Evolutionary conservation across 208 protist genomes (phyloP), one percentile per base, ranked within the genome.

Genomic region (Naegleria fowleri): DNA sequence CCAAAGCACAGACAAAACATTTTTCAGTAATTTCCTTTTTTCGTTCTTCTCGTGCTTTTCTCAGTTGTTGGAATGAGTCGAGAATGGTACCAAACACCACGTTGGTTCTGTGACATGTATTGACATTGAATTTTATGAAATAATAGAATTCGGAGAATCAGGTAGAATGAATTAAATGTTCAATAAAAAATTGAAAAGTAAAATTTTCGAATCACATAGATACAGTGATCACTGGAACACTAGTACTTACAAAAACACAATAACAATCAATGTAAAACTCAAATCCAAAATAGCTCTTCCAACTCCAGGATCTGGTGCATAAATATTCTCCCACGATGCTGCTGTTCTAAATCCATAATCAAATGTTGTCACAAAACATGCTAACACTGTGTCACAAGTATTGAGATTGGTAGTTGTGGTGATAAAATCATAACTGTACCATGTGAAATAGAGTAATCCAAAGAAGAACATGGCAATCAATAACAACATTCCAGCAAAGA

Each of bases 21-120:
- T 93, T 95, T 86, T 94, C 94, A 38, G 89, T 83, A 25, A 92
- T 92, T 84, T 94, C 93, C 39, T 94, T 83, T 2, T 92, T 59
- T 38, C 90, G 75, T 40, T 85, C 13, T 16, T 83, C 51, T 43
- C 88, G 59, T 79, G 93, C 86, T n/a, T 93, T 91, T 90, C 93
- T 91, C 16, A 93, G 38, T 86, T 94, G 51, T 19, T 76, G 93
- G 76, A 94, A 94, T 16, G 93, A 93, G 76, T 94, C 93, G 59
- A 96, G 94, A 85, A 96, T 96, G 36, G 95, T 94, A 93, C 95
- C 95, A 76, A 96, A 95, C 83, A 96, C 94, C 90, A 96, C 93
- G 91, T 96, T 95, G 16, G 95, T 48, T 48, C 43, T 48, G 43
- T n/a, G n/a, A n/a, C n/a, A n/a, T n/a, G n/a, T n/a, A n/a, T n/a